Percentiles rank a stretch among this genome's conserved stretches.
Evolutionary conservation across 2,329 filamentous ascomycete species (phyloP).

Genomic region (Epicoccum sorghinum): DNA sequence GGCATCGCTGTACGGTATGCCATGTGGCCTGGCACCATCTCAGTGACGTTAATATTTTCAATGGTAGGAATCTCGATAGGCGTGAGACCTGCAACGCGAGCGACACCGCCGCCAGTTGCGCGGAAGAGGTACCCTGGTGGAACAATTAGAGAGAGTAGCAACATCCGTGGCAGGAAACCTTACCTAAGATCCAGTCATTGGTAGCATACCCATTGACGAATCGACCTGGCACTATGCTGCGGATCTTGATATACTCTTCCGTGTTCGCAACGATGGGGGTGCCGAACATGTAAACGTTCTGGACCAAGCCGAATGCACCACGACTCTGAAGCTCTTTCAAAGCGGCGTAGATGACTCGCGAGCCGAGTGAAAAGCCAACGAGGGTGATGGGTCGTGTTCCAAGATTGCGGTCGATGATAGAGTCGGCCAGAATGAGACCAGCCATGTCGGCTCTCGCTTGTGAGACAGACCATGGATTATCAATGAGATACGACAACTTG

Average conservation of each 20-base stretch:
- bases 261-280: slow-evolving; percentile 89
- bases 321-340: slow-evolving; percentile 83
- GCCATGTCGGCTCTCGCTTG: slow-evolving; percentile 86
- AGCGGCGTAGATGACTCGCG: slow-evolving; percentile 90
- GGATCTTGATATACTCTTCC: slow-evolving; percentile 83
- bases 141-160: slow-evolving; percentile 1
- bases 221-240: slow-evolving; percentile 85
- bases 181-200: slow-evolving; percentile 93
- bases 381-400: slow-evolving; percentile 91
- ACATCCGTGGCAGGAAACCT: slow-evolving; percentile 4
- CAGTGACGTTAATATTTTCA: slow-evolving; percentile 88
- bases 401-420: slow-evolving; percentile 86
- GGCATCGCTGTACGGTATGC: slow-evolving; percentile 95
- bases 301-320: slow-evolving; percentile 83
- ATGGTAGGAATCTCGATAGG: slow-evolving; percentile 80
- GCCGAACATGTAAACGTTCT: slow-evolving; percentile 95
- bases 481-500: slow-evolving; percentile 93
- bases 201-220: slow-evolving; percentile 94
- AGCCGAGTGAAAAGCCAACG: slow-evolving; percentile 91
- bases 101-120: slow-evolving; percentile 88
- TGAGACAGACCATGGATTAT: slow-evolving; percentile 98
- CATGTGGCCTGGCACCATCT: slow-evolving; percentile 90
- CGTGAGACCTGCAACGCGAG: slow-evolving; percentile 82
- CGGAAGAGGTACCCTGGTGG: slow-evolving; percentile 81
- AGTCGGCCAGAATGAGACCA: slow-evolving; percentile 92